Conservation (phyloP, 805 yeast species). For the Ascoidea asiatica region DNA sequence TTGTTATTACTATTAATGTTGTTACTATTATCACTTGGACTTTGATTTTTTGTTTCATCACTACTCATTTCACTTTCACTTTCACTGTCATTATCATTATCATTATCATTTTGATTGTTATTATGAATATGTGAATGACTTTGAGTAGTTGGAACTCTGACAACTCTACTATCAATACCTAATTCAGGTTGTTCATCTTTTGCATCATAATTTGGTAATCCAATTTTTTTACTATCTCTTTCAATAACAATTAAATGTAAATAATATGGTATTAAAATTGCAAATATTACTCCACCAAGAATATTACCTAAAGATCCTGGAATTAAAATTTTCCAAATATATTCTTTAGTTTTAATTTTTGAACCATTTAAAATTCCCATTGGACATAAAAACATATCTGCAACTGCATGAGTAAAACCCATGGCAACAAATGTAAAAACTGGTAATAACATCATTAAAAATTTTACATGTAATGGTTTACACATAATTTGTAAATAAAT, state of each 20-base stretch:
- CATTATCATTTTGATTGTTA: not conserved
- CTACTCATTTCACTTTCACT: not conserved
- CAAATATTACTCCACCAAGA: constrained; percentile 66
- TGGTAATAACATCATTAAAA: constrained; percentile 50
- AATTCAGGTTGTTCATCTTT: constrained; percentile 74
- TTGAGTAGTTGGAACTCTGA: constrained; percentile 23
- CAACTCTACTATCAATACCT: constrained; percentile 68
- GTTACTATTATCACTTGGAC: not conserved
- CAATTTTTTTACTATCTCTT: constrained; percentile 44
- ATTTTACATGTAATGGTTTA: constrained; percentile 67
- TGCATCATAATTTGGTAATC: constrained; percentile 56
- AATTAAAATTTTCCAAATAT: constrained; percentile 59
- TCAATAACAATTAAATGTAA: constrained; percentile 63
- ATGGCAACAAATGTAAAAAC: constrained; percentile 64
- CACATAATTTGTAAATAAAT: constrained; percentile 68
- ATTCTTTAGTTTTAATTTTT: constrained; percentile 43
- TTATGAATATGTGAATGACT: not conserved
- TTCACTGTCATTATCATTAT: not conserved
- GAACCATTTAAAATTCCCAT: constrained; percentile 61
- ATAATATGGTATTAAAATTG: constrained; percentile 55
- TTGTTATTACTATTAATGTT: not conserved
- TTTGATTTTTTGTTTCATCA: not conserved
- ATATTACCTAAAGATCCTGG: constrained; percentile 68
- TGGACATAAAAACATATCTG: constrained; percentile 62
- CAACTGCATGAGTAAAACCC: constrained; percentile 73